phyloP scores from a whole-genome alignment of 1,139 yeast species.

The Yamadazyma spencermartinsiae region DNA sequence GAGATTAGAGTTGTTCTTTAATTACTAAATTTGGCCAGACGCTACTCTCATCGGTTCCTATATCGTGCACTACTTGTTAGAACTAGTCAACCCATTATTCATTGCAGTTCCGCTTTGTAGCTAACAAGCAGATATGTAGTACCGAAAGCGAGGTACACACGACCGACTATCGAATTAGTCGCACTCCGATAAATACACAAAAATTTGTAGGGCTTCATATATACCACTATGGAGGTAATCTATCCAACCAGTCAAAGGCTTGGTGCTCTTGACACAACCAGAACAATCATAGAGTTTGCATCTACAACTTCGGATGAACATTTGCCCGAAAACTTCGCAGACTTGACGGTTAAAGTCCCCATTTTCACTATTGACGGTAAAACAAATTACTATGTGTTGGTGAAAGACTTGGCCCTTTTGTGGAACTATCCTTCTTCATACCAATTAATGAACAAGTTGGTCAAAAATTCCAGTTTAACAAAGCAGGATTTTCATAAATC shows the following conservation, averaged over 20 bases:
- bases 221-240: slow-evolving; percentile 3
- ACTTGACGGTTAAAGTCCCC: slow-evolving; percentile 11
- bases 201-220: too few species aligned
- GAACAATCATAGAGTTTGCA: slow-evolving; percentile 10
- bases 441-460: slow-evolving; percentile 33
- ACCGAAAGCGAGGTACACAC: too few species aligned
- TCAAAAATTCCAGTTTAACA: slow-evolving; percentile 22
- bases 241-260: slow-evolving; percentile 2
- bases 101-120: too few species aligned
- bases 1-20: too few species aligned
- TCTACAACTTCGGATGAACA: too few species aligned
- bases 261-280: slow-evolving; percentile 3
- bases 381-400: slow-evolving; percentile 22
- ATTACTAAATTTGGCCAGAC: too few species aligned
- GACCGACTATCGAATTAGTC: too few species aligned
- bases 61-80: too few species aligned
- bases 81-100: too few species aligned
- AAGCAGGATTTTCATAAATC: slow-evolving; percentile 25
- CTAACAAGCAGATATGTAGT: too few species aligned
- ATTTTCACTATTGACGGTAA: slow-evolving; percentile 8
- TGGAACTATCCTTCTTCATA: slow-evolving; percentile 49
- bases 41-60: too few species aligned
- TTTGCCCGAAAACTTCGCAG: too few species aligned
- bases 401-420: slow-evolving; percentile 32
- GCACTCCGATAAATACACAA: not conserved